Conservation (phyloP, 495 filamentous ascomycete species). For the Penicillium mononematosum region DNA sequence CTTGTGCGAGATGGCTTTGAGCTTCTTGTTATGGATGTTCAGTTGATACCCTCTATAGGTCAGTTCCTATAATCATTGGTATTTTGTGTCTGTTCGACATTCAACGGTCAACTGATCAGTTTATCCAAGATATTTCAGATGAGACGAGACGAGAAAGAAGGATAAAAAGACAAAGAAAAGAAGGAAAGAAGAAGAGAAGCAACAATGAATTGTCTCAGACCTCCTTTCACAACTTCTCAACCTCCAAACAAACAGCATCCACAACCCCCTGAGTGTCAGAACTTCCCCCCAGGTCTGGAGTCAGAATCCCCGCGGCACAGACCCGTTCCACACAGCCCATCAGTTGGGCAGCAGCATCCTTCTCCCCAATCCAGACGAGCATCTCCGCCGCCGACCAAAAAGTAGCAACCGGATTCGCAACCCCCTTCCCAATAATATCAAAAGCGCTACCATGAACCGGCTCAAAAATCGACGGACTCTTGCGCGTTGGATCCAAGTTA, state of each 20-base stretch:
- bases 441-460: slow-evolving; percentile 61
- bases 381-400: slow-evolving; percentile 66
- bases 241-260: slow-evolving; percentile 52
- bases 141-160: not conserved
- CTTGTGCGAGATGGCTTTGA: not conserved
- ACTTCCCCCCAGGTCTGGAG: slow-evolving; percentile 55
- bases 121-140: not conserved
- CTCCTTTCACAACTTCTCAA: slow-evolving; percentile 32
- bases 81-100: not conserved
- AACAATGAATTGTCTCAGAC: slow-evolving; percentile 11
- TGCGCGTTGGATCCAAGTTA: slow-evolving; percentile 58
- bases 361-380: slow-evolving; percentile 59
- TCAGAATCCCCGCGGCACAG: slow-evolving; percentile 49
- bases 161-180: not conserved
- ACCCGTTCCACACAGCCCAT: slow-evolving; percentile 58
- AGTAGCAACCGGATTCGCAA: slow-evolving; percentile 64
- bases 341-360: slow-evolving; percentile 48
- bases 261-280: slow-evolving; percentile 55
- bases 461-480: slow-evolving; percentile 59
- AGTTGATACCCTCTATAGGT: not conserved
- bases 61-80: not conserved
- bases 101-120: not conserved
- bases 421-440: slow-evolving; percentile 64
- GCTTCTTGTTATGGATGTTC: not conserved
- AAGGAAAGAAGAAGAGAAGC: not conserved